phyloP scores from a whole-genome alignment of 2,329 filamentous ascomycete species.

The Fusarium verticillioides region DNA sequence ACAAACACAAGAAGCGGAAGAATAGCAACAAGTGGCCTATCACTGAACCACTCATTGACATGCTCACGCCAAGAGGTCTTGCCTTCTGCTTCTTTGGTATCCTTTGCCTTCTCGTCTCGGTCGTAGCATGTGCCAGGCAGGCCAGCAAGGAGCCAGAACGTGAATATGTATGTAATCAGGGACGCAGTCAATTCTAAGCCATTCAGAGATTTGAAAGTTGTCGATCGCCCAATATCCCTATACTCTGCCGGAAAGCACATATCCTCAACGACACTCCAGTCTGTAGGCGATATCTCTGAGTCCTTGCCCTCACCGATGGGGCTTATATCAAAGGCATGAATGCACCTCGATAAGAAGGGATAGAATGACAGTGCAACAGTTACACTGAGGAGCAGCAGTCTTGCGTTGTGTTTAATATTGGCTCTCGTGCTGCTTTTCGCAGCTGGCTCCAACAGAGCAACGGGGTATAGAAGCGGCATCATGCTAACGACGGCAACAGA shows the following conservation, averaged over 20 bases:
- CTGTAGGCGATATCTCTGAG: conserved; percentile 1
- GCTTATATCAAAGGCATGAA: conserved; percentile 30
- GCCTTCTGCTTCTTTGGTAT: background rate
- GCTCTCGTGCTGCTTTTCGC: background rate
- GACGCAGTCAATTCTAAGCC: conserved; percentile 15
- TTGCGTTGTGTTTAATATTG: conserved; percentile 11
- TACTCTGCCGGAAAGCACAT: conserved; percentile 22
- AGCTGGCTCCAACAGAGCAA: conserved; percentile 22
- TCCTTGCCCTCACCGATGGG: conserved; percentile 20
- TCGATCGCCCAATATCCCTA: background rate
- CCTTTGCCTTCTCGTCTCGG: background rate
- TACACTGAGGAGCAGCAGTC: conserved; percentile 17
- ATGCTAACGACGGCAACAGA: conserved; percentile 37
- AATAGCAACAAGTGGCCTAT: background rate
- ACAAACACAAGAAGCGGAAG: conserved; percentile 9
- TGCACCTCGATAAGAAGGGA: conserved; percentile 41
- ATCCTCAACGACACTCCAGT: conserved; percentile 13
- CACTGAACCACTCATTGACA: conserved; percentile 7
- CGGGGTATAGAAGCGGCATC: conserved; percentile 38
- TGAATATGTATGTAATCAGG: conserved; percentile 10
- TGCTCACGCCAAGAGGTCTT: background rate
- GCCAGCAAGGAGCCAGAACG: conserved; percentile 26
- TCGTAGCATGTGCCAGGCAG: conserved; percentile 8
- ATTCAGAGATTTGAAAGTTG: conserved; percentile 2
- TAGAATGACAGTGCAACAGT: conserved; percentile 36